These are phyloP conservation scores for Sporothrix schenckii DNA, from an alignment of 2,329 filamentous ascomycete species.

Conservation along the genomic window DNA sequence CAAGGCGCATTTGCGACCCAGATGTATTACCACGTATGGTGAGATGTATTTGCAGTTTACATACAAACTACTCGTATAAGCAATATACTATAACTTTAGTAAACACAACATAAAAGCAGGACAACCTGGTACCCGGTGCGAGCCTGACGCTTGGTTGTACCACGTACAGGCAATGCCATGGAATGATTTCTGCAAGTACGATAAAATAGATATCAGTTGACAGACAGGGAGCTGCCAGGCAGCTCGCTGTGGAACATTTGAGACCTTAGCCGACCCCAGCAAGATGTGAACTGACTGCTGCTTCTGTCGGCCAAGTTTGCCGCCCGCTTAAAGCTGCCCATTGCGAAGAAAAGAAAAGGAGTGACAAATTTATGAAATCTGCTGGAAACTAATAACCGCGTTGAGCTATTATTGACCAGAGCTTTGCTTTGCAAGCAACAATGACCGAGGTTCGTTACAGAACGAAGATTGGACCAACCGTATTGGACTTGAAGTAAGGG, in stretches of 20 bases:
- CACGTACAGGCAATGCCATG: conserved; percentile 1
- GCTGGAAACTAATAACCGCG: neutral
- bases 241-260: neutral
- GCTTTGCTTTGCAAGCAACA: neutral
- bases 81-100: neutral
- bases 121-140: neutral
- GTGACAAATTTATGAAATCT: conserved; percentile 3
- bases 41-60: neutral
- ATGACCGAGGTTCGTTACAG: neutral
- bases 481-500: neutral
- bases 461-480: neutral
- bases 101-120: neutral
- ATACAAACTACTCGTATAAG: conserved; percentile 3
- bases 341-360: neutral
- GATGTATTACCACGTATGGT: no score
- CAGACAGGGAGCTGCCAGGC: neutral
- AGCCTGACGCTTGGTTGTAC: conserved; percentile 5
- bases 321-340: conserved; percentile 24
- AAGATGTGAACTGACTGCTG: neutral
- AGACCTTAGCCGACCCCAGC: neutral
- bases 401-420: conserved; percentile 15
- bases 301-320: neutral
- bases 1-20: neutral
- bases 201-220: neutral
- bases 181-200: neutral